These are phyloP conservation scores for Jacaranda copaia DNA, from an alignment of 257 asterid species.

Conservation along the genomic window DNA sequence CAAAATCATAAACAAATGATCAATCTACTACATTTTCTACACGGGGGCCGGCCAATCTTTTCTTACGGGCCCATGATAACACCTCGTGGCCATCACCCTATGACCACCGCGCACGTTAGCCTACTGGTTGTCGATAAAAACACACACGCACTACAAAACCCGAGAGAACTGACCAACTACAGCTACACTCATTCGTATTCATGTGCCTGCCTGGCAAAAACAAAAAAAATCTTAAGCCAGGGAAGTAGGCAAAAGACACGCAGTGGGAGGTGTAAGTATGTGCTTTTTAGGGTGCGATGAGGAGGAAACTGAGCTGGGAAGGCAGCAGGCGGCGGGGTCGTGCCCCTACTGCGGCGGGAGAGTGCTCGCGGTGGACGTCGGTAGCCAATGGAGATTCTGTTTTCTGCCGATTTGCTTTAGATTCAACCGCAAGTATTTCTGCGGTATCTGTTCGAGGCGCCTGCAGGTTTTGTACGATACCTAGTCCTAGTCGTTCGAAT, in stretches of 20 bases:
- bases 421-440: slow-evolving; percentile 62
- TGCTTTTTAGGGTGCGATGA: slow-evolving; percentile 51
- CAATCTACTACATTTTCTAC: too few species aligned
- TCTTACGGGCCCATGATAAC: too few species aligned
- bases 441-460: slow-evolving; percentile 60
- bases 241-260: neutral
- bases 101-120: too few species aligned
- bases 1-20: too few species aligned
- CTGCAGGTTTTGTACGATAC: slow-evolving; percentile 50
- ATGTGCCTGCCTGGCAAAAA: too few species aligned
- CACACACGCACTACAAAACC: too few species aligned
- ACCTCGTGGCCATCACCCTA: too few species aligned
- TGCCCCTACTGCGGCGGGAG: slow-evolving; percentile 72
- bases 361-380: slow-evolving; percentile 62
- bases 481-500: neutral
- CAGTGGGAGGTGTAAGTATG: slow-evolving; percentile 40
- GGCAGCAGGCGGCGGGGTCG: slow-evolving; percentile 58
- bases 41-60: too few species aligned
- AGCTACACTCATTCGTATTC: too few species aligned
- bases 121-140: too few species aligned
- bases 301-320: slow-evolving; percentile 61
- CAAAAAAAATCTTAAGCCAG: too few species aligned
- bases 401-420: slow-evolving; percentile 60
- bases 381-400: slow-evolving; percentile 51
- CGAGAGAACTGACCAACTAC: too few species aligned